Evolutionary conservation across 2,329 filamentous ascomycete species (phyloP), one percentile per base, ranked within the genome.

Genomic region (Colletotrichum sp.): DNA sequence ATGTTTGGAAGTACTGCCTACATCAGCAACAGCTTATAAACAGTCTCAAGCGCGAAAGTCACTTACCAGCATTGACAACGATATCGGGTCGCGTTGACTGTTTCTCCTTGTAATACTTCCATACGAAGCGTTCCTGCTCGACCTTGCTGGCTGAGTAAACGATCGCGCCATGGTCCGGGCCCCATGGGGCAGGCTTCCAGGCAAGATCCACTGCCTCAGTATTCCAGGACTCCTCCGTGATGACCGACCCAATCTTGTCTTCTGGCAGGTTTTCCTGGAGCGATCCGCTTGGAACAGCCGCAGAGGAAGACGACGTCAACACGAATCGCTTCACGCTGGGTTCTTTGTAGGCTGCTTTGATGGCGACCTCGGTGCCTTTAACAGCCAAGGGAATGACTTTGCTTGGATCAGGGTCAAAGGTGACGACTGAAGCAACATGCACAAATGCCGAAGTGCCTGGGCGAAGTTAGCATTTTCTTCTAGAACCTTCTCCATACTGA

Each of bases 101-200:
- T 39, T 82, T 69, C 62, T 85, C 80, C 28, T 82, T 75, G 6
- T 82, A 71, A 48, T 82, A 87, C 27, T 84, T 82, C 86, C 86
- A 87, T 6, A 83, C 43, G 3, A 80, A 83, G 70, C 82, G 79
- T 66, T 88, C 86, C 0, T 79, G 80, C 36, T 83, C 81, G 2
- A 81, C 77, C 72, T 88, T 88, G 71, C 84, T 86, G 0, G 86
- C 85, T 0, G 76, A 77, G 66, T 88, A 88, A 1, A 84, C 82
- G 9, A 71, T 12, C 3, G 68, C 77, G 1, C 75, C 70, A n/a
- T 82, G 79, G 2, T 82, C 81, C 0, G 79, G 68, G 0, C 77
- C 78, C 36, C 85, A 86, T 1, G 83, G 84, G 5, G 82, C 83
- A 4, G 82, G 82, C 16, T 81, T 81, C 82, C 84, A 86, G 1